Conservation (phyloP, 2,329 filamentous ascomycete genomes). For the Diaporthe amygdali region DNA sequence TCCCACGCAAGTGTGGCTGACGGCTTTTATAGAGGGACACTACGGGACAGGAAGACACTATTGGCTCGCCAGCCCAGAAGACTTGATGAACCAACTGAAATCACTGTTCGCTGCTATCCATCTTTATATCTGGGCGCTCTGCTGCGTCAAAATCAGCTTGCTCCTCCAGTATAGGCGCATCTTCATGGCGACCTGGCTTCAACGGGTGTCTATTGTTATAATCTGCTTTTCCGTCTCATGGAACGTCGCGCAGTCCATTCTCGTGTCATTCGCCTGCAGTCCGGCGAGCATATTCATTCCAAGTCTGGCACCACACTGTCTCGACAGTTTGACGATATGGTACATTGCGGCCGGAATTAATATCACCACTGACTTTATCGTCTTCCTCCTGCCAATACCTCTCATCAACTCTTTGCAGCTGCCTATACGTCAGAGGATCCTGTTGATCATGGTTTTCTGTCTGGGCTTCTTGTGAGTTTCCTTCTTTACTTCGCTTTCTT, state of each 20-base stretch:
- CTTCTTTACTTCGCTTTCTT: neutral
- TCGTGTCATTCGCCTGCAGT: constrained; percentile 36
- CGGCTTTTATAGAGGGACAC: neutral
- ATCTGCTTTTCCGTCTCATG: constrained; percentile 34
- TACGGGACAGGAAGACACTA: constrained; percentile 14
- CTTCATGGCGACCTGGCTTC: constrained; percentile 33
- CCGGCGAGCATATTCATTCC: constrained; percentile 32
- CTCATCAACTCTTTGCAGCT: constrained; percentile 42
- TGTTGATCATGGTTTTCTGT: constrained; percentile 30
- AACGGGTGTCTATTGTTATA: constrained; percentile 13
- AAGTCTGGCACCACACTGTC: constrained; percentile 22
- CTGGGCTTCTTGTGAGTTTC: constrained; percentile 29
- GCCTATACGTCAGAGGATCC: constrained; percentile 27
- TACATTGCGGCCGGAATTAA: constrained; percentile 38
- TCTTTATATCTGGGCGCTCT: constrained; percentile 38
- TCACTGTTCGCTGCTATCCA: constrained; percentile 20
- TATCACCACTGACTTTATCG: constrained; percentile 40
- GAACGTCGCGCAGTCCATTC: constrained; percentile 31
- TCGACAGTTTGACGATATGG: constrained; percentile 30
- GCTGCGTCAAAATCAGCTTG: constrained; percentile 39
- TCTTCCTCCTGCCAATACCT: constrained; percentile 44
- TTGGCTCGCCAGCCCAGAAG: constrained; percentile 10
- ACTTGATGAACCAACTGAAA: neutral
- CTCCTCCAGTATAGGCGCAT: constrained; percentile 40
- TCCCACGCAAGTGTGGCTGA: neutral